A percentile compares a stretch with the other conserved stretches of the same genome.
Evolutionary conservation across 2,329 filamentous ascomycete species (phyloP).

Genomic region (Aspergillus ustus): DNA sequence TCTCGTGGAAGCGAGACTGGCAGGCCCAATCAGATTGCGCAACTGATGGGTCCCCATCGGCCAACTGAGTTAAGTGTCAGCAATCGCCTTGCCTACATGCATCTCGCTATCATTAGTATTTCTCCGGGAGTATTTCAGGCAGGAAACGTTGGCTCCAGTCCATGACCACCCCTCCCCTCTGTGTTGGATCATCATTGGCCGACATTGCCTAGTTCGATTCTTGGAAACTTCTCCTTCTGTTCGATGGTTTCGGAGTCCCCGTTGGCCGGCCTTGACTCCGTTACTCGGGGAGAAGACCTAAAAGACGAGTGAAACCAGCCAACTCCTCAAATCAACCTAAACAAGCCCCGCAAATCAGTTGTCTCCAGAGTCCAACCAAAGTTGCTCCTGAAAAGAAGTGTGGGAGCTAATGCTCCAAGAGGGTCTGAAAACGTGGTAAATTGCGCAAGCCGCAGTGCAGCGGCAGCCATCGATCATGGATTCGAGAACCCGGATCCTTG

Average conservation of each 20-base stretch:
- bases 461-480: conserved; percentile 6
- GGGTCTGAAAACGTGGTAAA: conserved; percentile 14
- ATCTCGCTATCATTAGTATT: conserved; percentile 9
- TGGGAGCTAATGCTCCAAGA: neutral
- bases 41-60: conserved; percentile 1
- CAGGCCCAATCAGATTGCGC: conserved; percentile 17
- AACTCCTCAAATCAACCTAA: neutral
- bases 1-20: conserved; percentile 29
- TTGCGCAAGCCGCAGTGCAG: conserved; percentile 7
- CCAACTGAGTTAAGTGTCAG: neutral
- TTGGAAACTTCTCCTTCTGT: conserved; percentile 1
- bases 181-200: neutral
- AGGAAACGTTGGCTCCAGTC: conserved; percentile 1
- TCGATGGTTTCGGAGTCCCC: conserved; percentile 1
- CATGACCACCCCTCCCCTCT: neutral
- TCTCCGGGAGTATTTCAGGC: neutral
- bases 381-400: neutral
- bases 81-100: conserved; percentile 2
- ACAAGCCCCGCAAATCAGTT: conserved; percentile 7
- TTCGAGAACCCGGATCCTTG: conserved; percentile 14
- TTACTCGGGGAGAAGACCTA: conserved; percentile 8
- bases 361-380: conserved; percentile 1
- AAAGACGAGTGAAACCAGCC: neutral
- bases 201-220: neutral
- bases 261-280: neutral